Evolutionary conservation across 805 yeast genomes (phyloP), one percentile per base, ranked within the genome.

Genomic region (Wickerhamomyces mucosus): DNA sequence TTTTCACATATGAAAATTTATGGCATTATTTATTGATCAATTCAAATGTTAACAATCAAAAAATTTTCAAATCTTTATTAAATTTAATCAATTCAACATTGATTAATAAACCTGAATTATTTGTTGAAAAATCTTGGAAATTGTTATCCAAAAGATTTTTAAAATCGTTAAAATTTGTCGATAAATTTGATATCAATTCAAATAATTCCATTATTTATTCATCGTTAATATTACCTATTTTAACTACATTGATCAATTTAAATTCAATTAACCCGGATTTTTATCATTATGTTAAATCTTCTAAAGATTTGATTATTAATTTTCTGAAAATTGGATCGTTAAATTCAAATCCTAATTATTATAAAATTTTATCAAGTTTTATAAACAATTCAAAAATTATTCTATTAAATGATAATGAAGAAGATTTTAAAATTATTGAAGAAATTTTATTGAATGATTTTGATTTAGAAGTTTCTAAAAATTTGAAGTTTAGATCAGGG

Each of bases 261-360:
- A 62, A 70, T 12, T 48, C 51, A n/a, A 53, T 62, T 26, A 68
- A 71, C 38, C 58, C 65, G 13, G 67, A 60, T 18, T 59, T 78
- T 29, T 77, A 84, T 78, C 53, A 62, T 4, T 69, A 66, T 41
- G 63, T 59, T 15, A 78, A 77, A 34, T 55, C 56, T 4, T 41
- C 73, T 1, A 59, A 61, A 13, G 62, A 60, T 4, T 65, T 63
- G 36, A 45, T 80, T 9, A 28, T 59, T 2, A 65, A 56, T 0
- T 65, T 76, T 39, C 41, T 80, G 15, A 56, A 56, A 10, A 38
- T 73, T 11, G 80, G 85, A 0, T 69, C 72, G 2, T 59, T 76
- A 28, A 63, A 61, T 30, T 72, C 81, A 31, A 56, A 61, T 18
- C 67, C 75, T 0, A 40, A 55, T 0, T 78, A 73, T 45, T 80